These are phyloP conservation scores for Aspergillus mulundensis DNA, from an alignment of 495 filamentous ascomycete genomes.

Conservation along the genomic window DNA sequence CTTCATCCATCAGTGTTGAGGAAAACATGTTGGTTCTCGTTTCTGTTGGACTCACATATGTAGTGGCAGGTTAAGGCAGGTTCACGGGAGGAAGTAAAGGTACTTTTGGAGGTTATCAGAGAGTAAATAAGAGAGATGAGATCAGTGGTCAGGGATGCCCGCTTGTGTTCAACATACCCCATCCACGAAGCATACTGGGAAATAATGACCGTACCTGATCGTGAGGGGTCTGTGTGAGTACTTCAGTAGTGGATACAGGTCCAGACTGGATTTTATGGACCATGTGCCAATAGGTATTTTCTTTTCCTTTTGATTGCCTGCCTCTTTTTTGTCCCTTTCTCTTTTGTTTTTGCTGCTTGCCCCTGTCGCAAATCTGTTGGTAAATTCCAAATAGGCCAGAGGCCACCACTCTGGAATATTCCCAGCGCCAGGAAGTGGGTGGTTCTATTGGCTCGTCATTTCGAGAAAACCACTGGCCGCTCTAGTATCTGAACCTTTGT, in stretches of 20 bases:
- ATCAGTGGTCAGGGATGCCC: constrained; percentile 15
- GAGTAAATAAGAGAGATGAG: constrained; percentile 14
- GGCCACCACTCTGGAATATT: constrained; percentile 13
- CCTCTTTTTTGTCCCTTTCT: constrained; percentile 9
- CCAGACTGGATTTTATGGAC: constrained; percentile 25
- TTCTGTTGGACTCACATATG: constrained; percentile 20
- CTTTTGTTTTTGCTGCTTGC: background rate
- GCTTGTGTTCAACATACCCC: constrained; percentile 15
- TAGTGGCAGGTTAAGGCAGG: constrained; percentile 10
- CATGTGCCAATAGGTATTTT: constrained; percentile 19
- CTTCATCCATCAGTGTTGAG: constrained; percentile 20
- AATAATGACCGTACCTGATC: constrained; percentile 16
- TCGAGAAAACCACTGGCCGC: constrained; percentile 9
- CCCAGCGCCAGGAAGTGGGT: constrained; percentile 5
- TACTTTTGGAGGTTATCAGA: constrained; percentile 10
- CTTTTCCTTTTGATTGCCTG: constrained; percentile 12
- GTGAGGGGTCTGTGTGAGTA: constrained; percentile 14
- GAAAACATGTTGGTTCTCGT: constrained; percentile 19
- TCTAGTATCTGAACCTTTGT: constrained; percentile 15
- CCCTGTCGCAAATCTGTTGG: background rate
- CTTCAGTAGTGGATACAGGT: constrained; percentile 17
- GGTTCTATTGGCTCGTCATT: constrained; percentile 7
- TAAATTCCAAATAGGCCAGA: constrained; percentile 7
- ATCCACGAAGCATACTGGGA: constrained; percentile 17
- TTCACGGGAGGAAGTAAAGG: constrained; percentile 12